Conservation (phyloP, 2,329 filamentous ascomycete species). For the Mycogone perniciosa region DNA sequence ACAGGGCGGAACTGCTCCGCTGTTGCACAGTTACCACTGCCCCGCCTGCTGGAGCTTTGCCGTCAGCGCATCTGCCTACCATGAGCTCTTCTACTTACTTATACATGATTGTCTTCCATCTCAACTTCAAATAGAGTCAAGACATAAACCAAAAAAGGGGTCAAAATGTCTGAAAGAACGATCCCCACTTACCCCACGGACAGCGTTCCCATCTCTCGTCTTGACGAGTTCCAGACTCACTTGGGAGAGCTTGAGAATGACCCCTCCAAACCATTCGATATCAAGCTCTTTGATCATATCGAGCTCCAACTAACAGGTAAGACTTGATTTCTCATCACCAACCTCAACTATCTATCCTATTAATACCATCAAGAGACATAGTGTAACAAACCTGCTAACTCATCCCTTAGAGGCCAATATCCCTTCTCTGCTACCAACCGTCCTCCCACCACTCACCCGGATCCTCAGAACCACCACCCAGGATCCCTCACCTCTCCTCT, state of each 20-base stretch:
- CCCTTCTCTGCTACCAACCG: constrained; percentile 42
- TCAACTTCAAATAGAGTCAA: not conserved
- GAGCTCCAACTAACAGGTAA: constrained; percentile 52
- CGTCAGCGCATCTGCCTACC: constrained; percentile 13
- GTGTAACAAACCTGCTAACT: not conserved
- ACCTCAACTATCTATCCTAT: not conserved
- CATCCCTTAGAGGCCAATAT: constrained; percentile 42
- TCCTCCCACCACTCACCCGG: constrained; percentile 48
- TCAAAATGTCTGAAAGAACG: constrained; percentile 24
- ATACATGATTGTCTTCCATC: not conserved
- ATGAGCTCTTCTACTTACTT: not conserved
- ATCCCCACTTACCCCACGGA: constrained; percentile 35
- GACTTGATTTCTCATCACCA: constrained; percentile 1
- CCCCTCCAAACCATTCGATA: constrained; percentile 36
- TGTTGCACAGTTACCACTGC: constrained; percentile 5
- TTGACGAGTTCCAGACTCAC: constrained; percentile 49
- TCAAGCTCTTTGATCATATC: constrained; percentile 52
- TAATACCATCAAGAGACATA: not conserved
- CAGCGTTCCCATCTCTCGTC: constrained; percentile 41
- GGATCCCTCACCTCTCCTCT: constrained; percentile 46
- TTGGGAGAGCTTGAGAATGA: constrained; percentile 43
- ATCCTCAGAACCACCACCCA: constrained; percentile 46
- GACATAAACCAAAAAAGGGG: not conserved
- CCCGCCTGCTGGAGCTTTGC: constrained; percentile 9
- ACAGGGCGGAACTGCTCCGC: constrained; percentile 9